Base-by-base conservation (phyloP, 192 early-diverging fungal genomes). In the Coemansia reversa region DNA sequence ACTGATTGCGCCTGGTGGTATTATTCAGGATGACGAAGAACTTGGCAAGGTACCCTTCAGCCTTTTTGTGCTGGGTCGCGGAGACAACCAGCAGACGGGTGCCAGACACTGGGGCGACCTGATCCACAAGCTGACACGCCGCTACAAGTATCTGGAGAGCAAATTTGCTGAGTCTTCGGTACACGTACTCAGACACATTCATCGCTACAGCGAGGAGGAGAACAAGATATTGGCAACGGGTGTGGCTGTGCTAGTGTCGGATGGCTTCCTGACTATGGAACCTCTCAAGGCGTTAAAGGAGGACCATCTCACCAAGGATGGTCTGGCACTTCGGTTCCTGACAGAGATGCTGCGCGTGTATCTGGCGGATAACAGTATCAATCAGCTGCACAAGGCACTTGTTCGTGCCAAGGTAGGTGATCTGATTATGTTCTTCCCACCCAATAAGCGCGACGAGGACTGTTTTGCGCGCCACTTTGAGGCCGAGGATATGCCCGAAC, bases 261-360 rank as follows among this genome's bases (percentile, higher is more conserved):
- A 68, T 47, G 86, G 89, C 47, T 83, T 93, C 51, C 81, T 91
- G 39, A 79, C 86, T 18, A 75, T 93, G 58, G 84, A 84, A 55
- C 89, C 93, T 7, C 84, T 98, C 60, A 84, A 75, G 39, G 84
- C 85, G 48, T 74, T 96, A 60, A 86, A 92, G 66, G 94, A 95
- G 82, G 96, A 98, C 65, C 93, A 98, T 71, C 84, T 98, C 71
- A 92, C 95, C 67, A 95, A 94, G 82, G 94, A 95, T 67, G 93
- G 92, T 30, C 84, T 88, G 22, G 86, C 92, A 14, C 80, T 97
- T 51, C 82, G 86, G 42, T 98, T 97, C 75, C 77, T 89, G 42
- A 98, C 94, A 9, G 74, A 86, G 24, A 85, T 93, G 30, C 87
- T 97, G 83, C 85, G 91, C 53, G 86, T 88, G 27, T 92, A 89